Conservation (phyloP, 2,329 filamentous ascomycete genomes). For the Nemania bipapillata region DNA sequence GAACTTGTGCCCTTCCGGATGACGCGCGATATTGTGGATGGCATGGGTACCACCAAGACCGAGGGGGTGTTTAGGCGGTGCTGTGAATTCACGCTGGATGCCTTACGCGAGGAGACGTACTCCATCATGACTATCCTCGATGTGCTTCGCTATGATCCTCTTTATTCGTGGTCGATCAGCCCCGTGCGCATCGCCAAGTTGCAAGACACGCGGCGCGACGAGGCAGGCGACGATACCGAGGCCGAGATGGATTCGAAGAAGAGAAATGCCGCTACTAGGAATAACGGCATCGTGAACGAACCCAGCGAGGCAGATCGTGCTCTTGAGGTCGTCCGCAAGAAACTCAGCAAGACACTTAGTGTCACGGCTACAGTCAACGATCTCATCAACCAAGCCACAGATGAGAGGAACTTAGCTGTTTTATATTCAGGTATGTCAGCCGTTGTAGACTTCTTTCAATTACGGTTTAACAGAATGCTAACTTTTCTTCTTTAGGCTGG, state of each 20-base stretch:
- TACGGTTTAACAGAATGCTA: background rate
- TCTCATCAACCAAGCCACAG: slow-evolving; percentile 92
- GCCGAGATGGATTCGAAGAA: slow-evolving; percentile 57
- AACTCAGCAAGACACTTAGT: slow-evolving; percentile 91
- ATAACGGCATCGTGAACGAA: slow-evolving; percentile 61
- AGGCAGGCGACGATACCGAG: slow-evolving; percentile 52
- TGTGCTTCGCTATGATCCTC: slow-evolving; percentile 94
- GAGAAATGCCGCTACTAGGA: slow-evolving; percentile 50
- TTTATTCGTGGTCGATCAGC: slow-evolving; percentile 95
- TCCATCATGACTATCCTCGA: slow-evolving; percentile 99
- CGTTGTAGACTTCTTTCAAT: background rate
- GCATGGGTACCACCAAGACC: slow-evolving; percentile 93
- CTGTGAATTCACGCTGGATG: slow-evolving; percentile 96
- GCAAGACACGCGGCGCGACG: slow-evolving; percentile 69
- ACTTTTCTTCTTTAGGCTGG: slow-evolving; percentile 52
- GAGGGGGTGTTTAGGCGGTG: slow-evolving; percentile 98
- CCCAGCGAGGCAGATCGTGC: slow-evolving; percentile 86
- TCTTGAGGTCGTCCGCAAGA: slow-evolving; percentile 92
- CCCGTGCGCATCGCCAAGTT: slow-evolving; percentile 72
- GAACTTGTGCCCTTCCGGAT: slow-evolving; percentile 96
- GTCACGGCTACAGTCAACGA: slow-evolving; percentile 97
- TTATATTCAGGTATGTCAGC: slow-evolving; percentile 78
- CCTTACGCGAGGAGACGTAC: slow-evolving; percentile 92
- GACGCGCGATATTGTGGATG: slow-evolving; percentile 93
- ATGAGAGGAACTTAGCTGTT: slow-evolving; percentile 90